phyloP scores from a whole-genome alignment of 805 yeast species.

The Sugiyamaella mastotermitis region DNA sequence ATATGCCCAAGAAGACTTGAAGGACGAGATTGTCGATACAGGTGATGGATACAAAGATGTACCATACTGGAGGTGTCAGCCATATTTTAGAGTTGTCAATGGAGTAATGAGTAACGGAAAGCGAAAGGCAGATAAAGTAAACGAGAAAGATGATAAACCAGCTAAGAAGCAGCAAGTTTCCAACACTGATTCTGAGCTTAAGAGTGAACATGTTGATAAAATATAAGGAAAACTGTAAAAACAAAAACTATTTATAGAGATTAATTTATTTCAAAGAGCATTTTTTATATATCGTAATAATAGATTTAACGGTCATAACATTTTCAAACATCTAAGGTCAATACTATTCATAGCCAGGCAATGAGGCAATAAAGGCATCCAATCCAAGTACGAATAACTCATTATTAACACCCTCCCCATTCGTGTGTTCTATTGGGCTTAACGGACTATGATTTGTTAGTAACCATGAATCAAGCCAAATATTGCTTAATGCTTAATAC shows the following conservation, averaged over 20 bases:
- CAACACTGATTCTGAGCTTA: no score
- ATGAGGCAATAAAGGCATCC: slow-evolving; percentile 41
- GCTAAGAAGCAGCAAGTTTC: no score
- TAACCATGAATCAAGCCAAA: not conserved
- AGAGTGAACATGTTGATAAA: slow-evolving; percentile 4
- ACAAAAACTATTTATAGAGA: slow-evolving; percentile 1
- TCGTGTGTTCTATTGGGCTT: slow-evolving; percentile 52
- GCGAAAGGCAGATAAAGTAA: slow-evolving; percentile 13
- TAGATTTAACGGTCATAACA: not conserved
- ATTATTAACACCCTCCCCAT: slow-evolving; percentile 48
- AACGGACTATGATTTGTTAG: slow-evolving; percentile 31
- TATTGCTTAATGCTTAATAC: slow-evolving; percentile 26
- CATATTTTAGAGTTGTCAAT: slow-evolving; percentile 83
- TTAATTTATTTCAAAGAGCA: not conserved
- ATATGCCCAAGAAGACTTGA: slow-evolving; percentile 44
- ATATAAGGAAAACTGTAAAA: not conserved
- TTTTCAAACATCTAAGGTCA: no score
- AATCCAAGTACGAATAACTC: slow-evolving; percentile 50
- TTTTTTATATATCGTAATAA: not conserved
- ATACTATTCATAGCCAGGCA: slow-evolving; percentile 27
- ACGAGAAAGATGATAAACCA: no score
- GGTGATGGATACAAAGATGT: slow-evolving; percentile 62
- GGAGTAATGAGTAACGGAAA: slow-evolving; percentile 46
- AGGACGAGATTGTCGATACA: slow-evolving; percentile 58
- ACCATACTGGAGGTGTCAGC: slow-evolving; percentile 97